Evolutionary conservation across 345 rosid genomes (phyloP), one percentile per base, ranked within the genome.

Genomic region (Syzygium oleosum): DNA sequence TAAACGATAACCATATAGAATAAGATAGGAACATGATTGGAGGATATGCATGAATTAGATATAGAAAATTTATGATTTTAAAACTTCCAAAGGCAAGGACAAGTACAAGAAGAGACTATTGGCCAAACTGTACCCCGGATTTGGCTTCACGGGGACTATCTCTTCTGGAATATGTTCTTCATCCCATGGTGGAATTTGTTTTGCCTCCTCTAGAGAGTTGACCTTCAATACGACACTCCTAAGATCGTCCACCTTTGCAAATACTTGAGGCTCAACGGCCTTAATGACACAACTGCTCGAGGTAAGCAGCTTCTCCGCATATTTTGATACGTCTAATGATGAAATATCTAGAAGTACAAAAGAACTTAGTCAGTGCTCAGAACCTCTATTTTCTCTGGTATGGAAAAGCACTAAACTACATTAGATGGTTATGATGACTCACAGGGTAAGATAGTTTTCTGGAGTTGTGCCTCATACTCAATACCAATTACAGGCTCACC

Each of bases 401-500:
- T 16, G 59, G 85, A 17, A 54, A 51, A 46, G 56, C 41, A 84
- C 21, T 49, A 59, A 58, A 38, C 53, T 51, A 31, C 31, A 23
- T 34, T 9, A 58, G 21, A 87, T 87, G 10, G 85, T 52, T 7
- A 34, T 19, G 85, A 77, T 12, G 86, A 93, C 99, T 96, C 90
- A 97, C 99, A 89, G 86, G 98, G 98, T 86, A 97, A 90, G 88
- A 97, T 90, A 79, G 96, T 93, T 91, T 96, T 97, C 88, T 95
- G 99, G 90, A 97, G 98, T 91, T 94, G 97, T 53, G 98, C 98
- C 89, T 94, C 98, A 58, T 92, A 94, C 86, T 97, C 98, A 86
- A 97, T 94, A 85, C 98, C 98, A 91, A 95, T 91, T 86, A 97
- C 96, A 87, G 98, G 98, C 89, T 94, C 97, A 91, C 92, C 92